phyloP scores from a whole-genome alignment of 371 early-diverging fungal species.

The Dichotomocladium elegans region DNA sequence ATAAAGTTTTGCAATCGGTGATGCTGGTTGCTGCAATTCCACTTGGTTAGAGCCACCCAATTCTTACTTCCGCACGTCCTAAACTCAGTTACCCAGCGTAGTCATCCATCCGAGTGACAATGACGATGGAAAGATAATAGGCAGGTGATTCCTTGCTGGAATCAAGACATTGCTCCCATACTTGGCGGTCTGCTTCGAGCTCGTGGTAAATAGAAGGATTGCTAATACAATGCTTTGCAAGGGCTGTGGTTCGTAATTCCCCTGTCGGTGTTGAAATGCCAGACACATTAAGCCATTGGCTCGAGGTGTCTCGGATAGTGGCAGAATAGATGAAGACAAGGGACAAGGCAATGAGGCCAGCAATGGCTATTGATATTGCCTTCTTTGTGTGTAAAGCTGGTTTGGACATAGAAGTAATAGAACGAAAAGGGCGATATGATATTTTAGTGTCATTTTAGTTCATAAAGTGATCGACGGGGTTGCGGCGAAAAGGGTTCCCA shows the following conservation, averaged over 20 bases:
- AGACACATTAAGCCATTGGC: background rate
- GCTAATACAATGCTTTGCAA: background rate
- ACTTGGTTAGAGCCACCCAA: background rate
- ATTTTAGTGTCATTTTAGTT: too few species aligned
- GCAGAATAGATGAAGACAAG: slow-evolving; percentile 7
- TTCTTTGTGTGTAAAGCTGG: background rate
- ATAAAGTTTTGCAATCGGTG: slow-evolving; percentile 45
- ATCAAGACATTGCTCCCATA: slow-evolving; percentile 25
- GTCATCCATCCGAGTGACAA: slow-evolving; percentile 48
- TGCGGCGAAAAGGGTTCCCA: too few species aligned
- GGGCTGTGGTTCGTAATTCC: background rate
- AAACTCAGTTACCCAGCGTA: slow-evolving; percentile 35
- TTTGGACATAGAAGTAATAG: too few species aligned
- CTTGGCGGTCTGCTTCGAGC: background rate
- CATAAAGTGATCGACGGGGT: too few species aligned
- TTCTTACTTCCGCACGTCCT: background rate
- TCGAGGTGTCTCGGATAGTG: slow-evolving; percentile 7
- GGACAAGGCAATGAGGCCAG: slow-evolving; percentile 1
- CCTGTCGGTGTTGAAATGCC: background rate
- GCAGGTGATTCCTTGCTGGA: slow-evolving; percentile 12
- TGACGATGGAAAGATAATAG: slow-evolving; percentile 33
- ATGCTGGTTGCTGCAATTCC: slow-evolving; percentile 29
- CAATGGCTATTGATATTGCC: background rate
- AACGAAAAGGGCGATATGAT: too few species aligned
- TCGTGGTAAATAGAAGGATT: background rate